These are phyloP conservation scores for Cornus suecica DNA, from an alignment of 148 eudicot species.

Conservation along the genomic window DNA sequence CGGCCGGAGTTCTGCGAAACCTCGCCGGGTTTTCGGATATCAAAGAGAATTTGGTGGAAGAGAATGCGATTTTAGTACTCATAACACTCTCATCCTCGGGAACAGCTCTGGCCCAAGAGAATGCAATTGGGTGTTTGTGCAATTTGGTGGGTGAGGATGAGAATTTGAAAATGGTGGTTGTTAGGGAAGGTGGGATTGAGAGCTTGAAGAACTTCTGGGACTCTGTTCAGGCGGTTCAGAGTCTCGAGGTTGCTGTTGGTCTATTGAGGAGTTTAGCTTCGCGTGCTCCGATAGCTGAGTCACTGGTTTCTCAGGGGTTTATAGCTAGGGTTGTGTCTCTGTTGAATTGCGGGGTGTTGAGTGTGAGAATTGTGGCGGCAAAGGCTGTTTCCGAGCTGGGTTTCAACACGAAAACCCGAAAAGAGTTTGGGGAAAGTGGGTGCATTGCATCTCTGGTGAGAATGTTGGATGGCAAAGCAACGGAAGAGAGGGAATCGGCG, in stretches of 20 bases:
- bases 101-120: conserved; percentile 63
- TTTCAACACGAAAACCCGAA: conserved; percentile 46
- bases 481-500: conserved; percentile 73
- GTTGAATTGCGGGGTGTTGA: conserved; percentile 61
- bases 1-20: conserved; percentile 66
- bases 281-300: conserved; percentile 45
- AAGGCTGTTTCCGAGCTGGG: conserved; percentile 55
- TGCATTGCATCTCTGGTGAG: conserved; percentile 53
- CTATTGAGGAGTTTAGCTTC: conserved; percentile 48
- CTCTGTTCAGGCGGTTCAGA: conserved; percentile 32
- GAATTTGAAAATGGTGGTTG: conserved; percentile 55
- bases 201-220: conserved; percentile 69
- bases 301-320: conserved; percentile 55
- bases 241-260: conserved; percentile 59
- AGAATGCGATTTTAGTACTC: conserved; percentile 54
- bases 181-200: conserved; percentile 70
- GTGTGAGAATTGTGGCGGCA: conserved; percentile 68
- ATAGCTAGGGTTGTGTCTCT: conserved; percentile 32
- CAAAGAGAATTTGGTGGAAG: conserved; percentile 73
- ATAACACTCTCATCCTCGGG: conserved; percentile 54
- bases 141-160: conserved; percentile 54
- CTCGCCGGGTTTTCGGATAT: conserved; percentile 57
- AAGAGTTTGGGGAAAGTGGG: conserved; percentile 75
- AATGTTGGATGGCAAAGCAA: conserved; percentile 79
- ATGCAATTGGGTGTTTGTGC: conserved; percentile 71